phyloP scores from a whole-genome alignment of 2,329 filamentous ascomycete genomes.

The Pyrenochaeta sp. region DNA sequence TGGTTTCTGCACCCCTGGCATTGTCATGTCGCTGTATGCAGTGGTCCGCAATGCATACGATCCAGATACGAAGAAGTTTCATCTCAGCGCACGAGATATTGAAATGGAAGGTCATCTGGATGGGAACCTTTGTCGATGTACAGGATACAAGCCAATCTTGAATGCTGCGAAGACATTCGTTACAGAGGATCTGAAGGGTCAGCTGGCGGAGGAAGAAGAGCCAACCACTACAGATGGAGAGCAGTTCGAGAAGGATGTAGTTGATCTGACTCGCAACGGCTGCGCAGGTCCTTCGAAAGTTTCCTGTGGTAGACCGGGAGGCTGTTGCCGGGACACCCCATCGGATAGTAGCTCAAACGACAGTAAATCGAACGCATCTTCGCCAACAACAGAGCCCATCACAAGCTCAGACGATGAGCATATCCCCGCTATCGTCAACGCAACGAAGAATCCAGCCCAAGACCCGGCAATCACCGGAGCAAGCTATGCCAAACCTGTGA shows the following conservation, averaged over 20 bases:
- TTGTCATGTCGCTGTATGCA: slow-evolving; percentile 92
- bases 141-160: slow-evolving; percentile 89
- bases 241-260: slow-evolving; percentile 38
- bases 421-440: slow-evolving; percentile 33
- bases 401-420: slow-evolving; percentile 38
- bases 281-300: slow-evolving; percentile 36
- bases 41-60: slow-evolving; percentile 74
- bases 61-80: slow-evolving; percentile 44
- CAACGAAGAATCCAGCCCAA: slow-evolving; percentile 27
- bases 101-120: slow-evolving; percentile 70
- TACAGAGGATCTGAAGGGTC: slow-evolving; percentile 57
- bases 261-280: slow-evolving; percentile 31
- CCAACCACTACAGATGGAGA: slow-evolving; percentile 59
- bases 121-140: slow-evolving; percentile 92
- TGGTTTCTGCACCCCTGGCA: slow-evolving; percentile 94
- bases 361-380: slow-evolving; percentile 38
- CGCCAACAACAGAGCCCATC: slow-evolving; percentile 39
- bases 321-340: slow-evolving; percentile 47
- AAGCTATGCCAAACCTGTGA: slow-evolving; percentile 45
- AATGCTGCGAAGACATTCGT: slow-evolving; percentile 92
- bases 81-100: slow-evolving; percentile 45
- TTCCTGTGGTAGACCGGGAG: slow-evolving; percentile 48
- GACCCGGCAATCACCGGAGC: slow-evolving; percentile 40
- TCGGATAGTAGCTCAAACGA: slow-evolving; percentile 41
- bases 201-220: slow-evolving; percentile 56